A percentile compares a stretch with the other conserved stretches of the same genome.
phyloP scores from a whole-genome alignment of 2,329 filamentous ascomycete species.

The Colletotrichum incanum region DNA sequence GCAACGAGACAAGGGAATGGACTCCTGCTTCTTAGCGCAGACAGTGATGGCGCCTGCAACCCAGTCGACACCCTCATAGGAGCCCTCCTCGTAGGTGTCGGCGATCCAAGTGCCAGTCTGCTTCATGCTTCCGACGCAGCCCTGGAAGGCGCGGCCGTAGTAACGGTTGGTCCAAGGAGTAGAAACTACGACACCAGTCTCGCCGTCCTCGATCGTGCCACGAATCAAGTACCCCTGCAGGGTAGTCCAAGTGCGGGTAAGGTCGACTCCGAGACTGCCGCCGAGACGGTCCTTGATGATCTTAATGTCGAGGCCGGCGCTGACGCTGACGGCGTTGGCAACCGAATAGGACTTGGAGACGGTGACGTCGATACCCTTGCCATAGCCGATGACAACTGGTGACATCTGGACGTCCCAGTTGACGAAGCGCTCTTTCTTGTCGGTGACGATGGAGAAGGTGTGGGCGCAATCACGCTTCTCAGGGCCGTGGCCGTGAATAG shows the following conservation, averaged over 20 bases:
- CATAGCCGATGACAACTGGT: constrained; percentile 37
- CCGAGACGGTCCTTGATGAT: constrained; percentile 28
- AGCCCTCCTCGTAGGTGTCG: constrained; percentile 35
- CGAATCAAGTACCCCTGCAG: constrained; percentile 21
- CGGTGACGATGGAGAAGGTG: constrained; percentile 24
- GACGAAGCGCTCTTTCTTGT: constrained; percentile 35
- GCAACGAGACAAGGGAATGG: constrained; percentile 15
- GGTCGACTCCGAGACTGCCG: constrained; percentile 15
- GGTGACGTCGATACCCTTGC: constrained; percentile 37
- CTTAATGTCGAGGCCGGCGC: constrained; percentile 14
- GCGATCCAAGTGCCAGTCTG: constrained; percentile 39
- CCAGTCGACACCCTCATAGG: constrained; percentile 37
- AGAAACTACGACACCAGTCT: constrained; percentile 35
- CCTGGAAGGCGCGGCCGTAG: constrained; percentile 39
- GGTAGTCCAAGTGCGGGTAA: constrained; percentile 38
- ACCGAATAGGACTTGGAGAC: constrained; percentile 35
- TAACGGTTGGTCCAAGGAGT: constrained; percentile 39
- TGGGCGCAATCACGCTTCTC: constrained; percentile 32
- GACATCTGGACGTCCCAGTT: constrained; percentile 43
- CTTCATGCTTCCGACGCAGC: constrained; percentile 30
- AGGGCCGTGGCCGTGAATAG: not conserved
- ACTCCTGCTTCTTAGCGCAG: constrained; percentile 32
- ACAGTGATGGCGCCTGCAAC: constrained; percentile 31
- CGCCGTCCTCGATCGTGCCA: constrained; percentile 29
- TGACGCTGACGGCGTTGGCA: constrained; percentile 21